A percentile compares a stretch with the other conserved stretches of the same genome.
phyloP scores from a whole-genome alignment of 2,329 filamentous ascomycete species.

The Trichoderma brevicompactum region DNA sequence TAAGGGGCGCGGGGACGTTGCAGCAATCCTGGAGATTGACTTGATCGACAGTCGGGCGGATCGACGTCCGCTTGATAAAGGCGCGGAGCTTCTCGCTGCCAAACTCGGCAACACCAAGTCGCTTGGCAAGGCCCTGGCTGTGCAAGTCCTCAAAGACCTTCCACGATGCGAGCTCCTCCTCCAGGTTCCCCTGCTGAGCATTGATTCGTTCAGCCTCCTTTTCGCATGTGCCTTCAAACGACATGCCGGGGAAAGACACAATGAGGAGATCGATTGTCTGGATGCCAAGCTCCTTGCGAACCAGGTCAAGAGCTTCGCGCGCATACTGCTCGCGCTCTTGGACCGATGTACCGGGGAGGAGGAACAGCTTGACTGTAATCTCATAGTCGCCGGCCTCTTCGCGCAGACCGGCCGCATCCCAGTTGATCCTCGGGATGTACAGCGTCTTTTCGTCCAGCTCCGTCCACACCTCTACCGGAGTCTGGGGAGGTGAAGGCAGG shows the following conservation, averaged over 20 bases:
- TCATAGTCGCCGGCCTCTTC: conserved; percentile 89
- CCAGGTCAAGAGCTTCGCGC: conserved; percentile 76
- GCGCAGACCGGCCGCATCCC: conserved; percentile 69
- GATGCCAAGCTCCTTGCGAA: conserved; percentile 78
- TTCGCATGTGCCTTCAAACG: conserved; percentile 91
- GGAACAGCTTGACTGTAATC: conserved; percentile 95
- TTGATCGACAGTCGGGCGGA: conserved; percentile 85
- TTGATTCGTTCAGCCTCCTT: conserved; percentile 70
- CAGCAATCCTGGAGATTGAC: conserved; percentile 97
- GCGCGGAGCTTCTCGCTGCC: conserved; percentile 79
- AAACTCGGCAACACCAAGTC: conserved; percentile 88
- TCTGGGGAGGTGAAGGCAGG: conserved; percentile 34
- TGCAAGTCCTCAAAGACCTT: conserved; percentile 75
- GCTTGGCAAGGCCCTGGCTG: conserved; percentile 69
- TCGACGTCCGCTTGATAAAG: conserved; percentile 71
- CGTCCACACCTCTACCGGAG: conserved; percentile 66
- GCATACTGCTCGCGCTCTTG: conserved; percentile 71
- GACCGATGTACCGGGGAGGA: conserved; percentile 72
- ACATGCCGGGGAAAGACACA: conserved; percentile 88
- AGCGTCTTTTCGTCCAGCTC: conserved; percentile 62
- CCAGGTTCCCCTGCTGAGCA: conserved; percentile 65
- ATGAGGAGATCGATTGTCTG: conserved; percentile 83
- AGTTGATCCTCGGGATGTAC: conserved; percentile 79
- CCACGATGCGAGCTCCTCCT: conserved; percentile 71
- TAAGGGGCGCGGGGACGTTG: conserved; percentile 86